Conservation (phyloP, 225 moss, liverwort and hornwort species). For the Antitrichia curtipendula region DNA sequence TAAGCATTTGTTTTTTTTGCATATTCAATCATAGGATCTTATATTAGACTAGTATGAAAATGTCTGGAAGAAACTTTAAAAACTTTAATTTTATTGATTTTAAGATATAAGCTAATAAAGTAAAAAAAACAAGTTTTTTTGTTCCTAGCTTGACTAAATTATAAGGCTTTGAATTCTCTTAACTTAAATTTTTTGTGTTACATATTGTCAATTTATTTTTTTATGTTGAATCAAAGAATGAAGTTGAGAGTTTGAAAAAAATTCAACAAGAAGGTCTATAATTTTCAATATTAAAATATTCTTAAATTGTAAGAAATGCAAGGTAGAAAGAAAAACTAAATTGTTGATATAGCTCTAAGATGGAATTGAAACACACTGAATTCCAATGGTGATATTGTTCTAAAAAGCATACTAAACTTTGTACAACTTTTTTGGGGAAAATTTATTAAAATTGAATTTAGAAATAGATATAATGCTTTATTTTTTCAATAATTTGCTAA, state of each 20-base stretch:
- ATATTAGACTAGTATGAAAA: background rate
- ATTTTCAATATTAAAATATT: too few relatives aligned
- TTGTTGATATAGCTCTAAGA: background rate
- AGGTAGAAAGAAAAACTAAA: background rate
- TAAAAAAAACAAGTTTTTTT: background rate
- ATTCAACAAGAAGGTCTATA: too few relatives aligned
- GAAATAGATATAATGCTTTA: rapidly evolving
- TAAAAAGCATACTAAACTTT: background rate
- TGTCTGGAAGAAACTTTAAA: background rate
- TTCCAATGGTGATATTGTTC: background rate
- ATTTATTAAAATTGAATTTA: background rate
- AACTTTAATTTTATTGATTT: rapidly evolving
- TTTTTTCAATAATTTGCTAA: background rate
- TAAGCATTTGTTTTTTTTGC: background rate
- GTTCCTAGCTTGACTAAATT: background rate
- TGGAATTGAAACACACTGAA: background rate
- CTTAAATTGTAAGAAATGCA: rapidly evolving
- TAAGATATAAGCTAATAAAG: background rate
- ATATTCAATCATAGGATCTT: background rate
- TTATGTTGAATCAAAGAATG: background rate
- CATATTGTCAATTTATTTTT: background rate
- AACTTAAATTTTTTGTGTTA: background rate
- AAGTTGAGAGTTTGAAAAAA: too few relatives aligned
- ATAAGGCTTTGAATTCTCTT: background rate
- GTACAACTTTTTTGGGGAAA: too few relatives aligned